phyloP scores from a whole-genome alignment of 495 filamentous ascomycete genomes.

The Neurospora sp. region DNA sequence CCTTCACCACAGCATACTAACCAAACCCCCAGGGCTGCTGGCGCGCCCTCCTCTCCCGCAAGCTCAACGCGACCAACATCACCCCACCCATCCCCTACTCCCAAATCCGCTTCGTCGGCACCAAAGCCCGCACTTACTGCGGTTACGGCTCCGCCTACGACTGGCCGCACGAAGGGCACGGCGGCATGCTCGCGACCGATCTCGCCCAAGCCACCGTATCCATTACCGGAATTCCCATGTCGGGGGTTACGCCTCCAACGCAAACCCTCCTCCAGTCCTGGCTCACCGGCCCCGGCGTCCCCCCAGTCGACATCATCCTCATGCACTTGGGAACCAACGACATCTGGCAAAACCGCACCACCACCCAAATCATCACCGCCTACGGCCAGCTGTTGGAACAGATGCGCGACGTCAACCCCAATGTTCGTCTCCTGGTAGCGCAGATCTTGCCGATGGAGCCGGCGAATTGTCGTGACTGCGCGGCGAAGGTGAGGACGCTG shows the following conservation, averaged over 20 bases:
- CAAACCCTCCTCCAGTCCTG: slow-evolving; percentile 30
- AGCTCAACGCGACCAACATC: slow-evolving; percentile 19
- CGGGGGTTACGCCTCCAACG: neutral
- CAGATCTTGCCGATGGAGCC: slow-evolving; percentile 38
- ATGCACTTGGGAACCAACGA: slow-evolving; percentile 43
- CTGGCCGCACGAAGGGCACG: slow-evolving; percentile 37
- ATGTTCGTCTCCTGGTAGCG: slow-evolving; percentile 34
- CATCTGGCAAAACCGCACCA: slow-evolving; percentile 27
- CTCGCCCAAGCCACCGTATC: slow-evolving; percentile 6
- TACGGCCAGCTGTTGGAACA: slow-evolving; percentile 26
- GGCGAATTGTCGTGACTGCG: slow-evolving; percentile 19
- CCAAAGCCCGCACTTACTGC: slow-evolving; percentile 23
- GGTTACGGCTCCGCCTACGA: slow-evolving; percentile 34
- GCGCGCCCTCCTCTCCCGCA: slow-evolving; percentile 28
- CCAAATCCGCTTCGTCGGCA: slow-evolving; percentile 31
- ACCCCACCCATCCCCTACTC: neutral
- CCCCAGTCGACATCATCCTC: slow-evolving; percentile 24
- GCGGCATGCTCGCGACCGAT: slow-evolving; percentile 30
- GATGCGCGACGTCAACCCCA: slow-evolving; percentile 32
- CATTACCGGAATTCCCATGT: neutral
- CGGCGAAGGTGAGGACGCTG: slow-evolving; percentile 17
- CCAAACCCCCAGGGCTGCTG: slow-evolving; percentile 24
- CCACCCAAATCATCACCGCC: slow-evolving; percentile 25
- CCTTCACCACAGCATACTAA: neutral
- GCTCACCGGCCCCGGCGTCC: slow-evolving; percentile 24